Percentiles rank a stretch among this genome's conserved stretches.
These are phyloP conservation scores for Sporothrix globosa DNA, from an alignment of 2,329 filamentous ascomycete species.

Conservation along the genomic window DNA sequence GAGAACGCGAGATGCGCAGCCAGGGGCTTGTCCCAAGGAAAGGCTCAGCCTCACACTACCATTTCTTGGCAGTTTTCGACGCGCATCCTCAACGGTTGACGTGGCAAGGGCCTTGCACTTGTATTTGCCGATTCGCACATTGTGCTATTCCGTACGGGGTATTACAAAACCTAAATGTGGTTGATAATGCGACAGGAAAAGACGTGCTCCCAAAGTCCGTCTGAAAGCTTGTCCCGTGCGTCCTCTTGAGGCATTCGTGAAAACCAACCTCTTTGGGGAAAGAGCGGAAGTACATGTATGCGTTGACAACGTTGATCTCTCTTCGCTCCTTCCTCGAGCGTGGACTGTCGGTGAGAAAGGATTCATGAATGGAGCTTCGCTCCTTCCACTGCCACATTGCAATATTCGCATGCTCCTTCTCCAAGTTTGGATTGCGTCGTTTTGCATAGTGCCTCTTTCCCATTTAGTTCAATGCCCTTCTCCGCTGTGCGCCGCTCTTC, in stretches of 20 bases:
- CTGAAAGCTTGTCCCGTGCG: not conserved
- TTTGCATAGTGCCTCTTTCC: not conserved
- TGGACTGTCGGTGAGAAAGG: not conserved
- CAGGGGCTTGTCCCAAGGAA: constrained; percentile 11
- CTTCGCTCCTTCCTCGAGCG: not conserved
- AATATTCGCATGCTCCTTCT: constrained; percentile 6
- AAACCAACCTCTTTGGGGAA: constrained; percentile 5
- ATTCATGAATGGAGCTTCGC: constrained; percentile 7
- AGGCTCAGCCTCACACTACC: constrained; percentile 33
- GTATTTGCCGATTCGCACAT: not conserved
- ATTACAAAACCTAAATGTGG: too few species aligned
- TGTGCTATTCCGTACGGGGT: too few species aligned
- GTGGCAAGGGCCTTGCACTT: not conserved
- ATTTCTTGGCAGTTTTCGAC: constrained; percentile 26
- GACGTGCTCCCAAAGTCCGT: not conserved
- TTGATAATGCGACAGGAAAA: not conserved
- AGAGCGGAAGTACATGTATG: not conserved
- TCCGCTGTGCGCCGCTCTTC: not conserved
- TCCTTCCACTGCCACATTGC: constrained; percentile 16
- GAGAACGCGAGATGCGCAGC: not conserved
- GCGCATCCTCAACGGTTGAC: constrained; percentile 8
- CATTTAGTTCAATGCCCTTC: not conserved
- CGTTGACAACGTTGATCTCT: constrained; percentile 8
- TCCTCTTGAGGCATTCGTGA: not conserved
- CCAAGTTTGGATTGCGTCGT: not conserved